A percentile compares a stretch with the other conserved stretches of the same genome.
phyloP scores from a whole-genome alignment of 495 filamentous ascomycete genomes.

The Viridothelium virens region DNA sequence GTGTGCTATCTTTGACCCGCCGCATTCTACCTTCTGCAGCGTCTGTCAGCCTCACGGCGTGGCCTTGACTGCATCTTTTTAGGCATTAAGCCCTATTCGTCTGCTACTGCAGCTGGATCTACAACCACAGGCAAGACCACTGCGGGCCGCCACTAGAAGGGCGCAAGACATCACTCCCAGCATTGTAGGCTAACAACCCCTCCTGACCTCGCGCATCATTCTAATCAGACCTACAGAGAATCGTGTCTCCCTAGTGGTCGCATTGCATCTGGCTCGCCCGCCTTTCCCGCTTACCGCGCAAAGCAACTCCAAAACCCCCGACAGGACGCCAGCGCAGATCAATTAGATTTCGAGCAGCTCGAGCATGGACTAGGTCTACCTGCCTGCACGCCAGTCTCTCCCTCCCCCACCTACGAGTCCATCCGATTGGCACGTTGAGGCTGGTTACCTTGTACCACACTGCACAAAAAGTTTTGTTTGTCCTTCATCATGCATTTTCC shows the following conservation, averaged over 20 bases:
- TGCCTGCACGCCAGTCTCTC: not conserved
- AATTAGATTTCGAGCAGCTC: not conserved
- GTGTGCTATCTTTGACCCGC: not conserved
- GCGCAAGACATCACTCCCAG: not conserved
- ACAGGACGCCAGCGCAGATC: slow-evolving; percentile 2
- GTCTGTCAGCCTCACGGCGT: not conserved
- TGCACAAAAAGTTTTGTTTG: not conserved
- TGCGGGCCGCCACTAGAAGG: slow-evolving; percentile 6
- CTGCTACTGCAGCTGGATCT: slow-evolving; percentile 8
- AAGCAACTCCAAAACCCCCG: not conserved
- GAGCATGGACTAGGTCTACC: slow-evolving; percentile 5
- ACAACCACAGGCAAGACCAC: slow-evolving; percentile 2
- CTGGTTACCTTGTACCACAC: slow-evolving; percentile 2
- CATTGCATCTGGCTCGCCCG: not conserved
- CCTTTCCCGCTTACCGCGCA: slow-evolving; percentile 6
- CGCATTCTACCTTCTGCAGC: not conserved
- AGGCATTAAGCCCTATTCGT: slow-evolving; percentile 5
- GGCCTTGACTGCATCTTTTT: not conserved
- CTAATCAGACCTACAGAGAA: slow-evolving; percentile 1
- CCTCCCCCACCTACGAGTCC: not conserved
- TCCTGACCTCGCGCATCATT: not conserved
- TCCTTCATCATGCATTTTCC: slow-evolving; percentile 5
- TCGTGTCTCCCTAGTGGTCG: not conserved
- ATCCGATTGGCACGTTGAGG: not conserved
- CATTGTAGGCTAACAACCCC: slow-evolving; percentile 9